Evolutionary conservation across 2,329 filamentous ascomycete genomes (phyloP), one percentile per base, ranked within the genome.

Genomic region (Zasmidium citrigriseum): DNA sequence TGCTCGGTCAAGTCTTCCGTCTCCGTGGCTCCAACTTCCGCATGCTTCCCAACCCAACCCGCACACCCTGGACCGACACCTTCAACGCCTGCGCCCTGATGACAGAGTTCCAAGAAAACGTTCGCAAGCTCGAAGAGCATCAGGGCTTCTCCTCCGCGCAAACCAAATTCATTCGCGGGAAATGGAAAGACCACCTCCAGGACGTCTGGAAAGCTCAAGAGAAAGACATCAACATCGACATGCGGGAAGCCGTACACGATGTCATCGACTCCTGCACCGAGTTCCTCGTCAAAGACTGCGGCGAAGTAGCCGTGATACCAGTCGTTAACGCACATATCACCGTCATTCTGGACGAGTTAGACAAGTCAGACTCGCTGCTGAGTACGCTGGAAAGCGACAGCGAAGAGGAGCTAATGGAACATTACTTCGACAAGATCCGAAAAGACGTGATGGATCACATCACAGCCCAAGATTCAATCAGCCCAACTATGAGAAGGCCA

Each of bases 1-100:
- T 60, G 58, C 41, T 60, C 12, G 52, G 58, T 11, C 20, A 55
- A 20, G 47, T 52, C 25, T 52, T 57, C 51, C 58, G 58, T 23
- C 47, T 60, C 7, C 58, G 51, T 10, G 54, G 50, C 38, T 44
- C 24, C 12, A 60, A 57, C n/a, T 60, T 57, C 51, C 57, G 54
- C 29, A 48, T 53, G 4, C 38, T 60, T 5, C 58, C 58, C 10
- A 60, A 60, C 34, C 58, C 54, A 10, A 57, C 50, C 23, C 50
- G 29, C 9, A 55, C 52, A 38, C 46, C 58, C 4, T 60, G 58
- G 58, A 34, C 54, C 25, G 56, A 54, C 23, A 53, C 53, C 7
- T 56, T 57, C 46, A 46, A 21, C 46, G 24, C 49, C 14, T 60
- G 58, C 51, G 47, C 52, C 18, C 49, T 60, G 2, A 53, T 54